Conservation (phyloP, 805 yeast genomes). For the Metschnikowia arizonensis region DNA sequence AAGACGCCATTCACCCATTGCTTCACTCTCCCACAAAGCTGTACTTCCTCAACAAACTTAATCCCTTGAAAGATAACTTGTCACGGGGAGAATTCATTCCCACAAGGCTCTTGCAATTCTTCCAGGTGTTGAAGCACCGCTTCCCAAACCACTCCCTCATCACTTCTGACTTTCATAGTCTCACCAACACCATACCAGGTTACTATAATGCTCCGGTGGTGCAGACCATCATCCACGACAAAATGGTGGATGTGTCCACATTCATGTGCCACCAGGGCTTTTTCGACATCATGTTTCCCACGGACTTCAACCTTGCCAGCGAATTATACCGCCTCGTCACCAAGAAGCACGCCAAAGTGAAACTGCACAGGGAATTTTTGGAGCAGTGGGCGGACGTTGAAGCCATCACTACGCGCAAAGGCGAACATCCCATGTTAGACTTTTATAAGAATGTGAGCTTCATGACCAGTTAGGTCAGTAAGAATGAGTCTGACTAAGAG, state of each 20-base stretch:
- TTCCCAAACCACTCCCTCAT: conserved; percentile 78
- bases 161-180: conserved; percentile 60
- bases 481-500: no score
- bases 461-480: conserved; percentile 37
- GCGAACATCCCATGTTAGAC: conserved; percentile 82
- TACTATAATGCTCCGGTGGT: conserved; percentile 70
- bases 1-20: conserved; percentile 53
- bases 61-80: conserved; percentile 65
- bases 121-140: conserved; percentile 54
- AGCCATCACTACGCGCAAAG: conserved; percentile 63
- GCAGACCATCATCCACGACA: conserved; percentile 65
- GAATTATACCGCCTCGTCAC: conserved; percentile 61
- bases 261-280: conserved; percentile 84
- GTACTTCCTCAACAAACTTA: conserved; percentile 43
- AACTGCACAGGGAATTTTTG: conserved; percentile 62
- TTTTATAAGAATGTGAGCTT: conserved; percentile 74
- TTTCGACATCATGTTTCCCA: conserved; percentile 84
- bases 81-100: conserved; percentile 78
- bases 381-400: conserved; percentile 67
- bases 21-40: conserved; percentile 45
- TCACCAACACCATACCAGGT: conserved; percentile 51
- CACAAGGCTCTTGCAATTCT: conserved; percentile 63
- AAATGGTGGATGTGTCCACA: conserved; percentile 65
- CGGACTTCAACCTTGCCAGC: conserved; percentile 61
- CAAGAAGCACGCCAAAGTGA: conserved; percentile 52